Evolutionary conservation across 1,284 basidiomycete genomes (phyloP).

Genomic region (Cryptococcus amylolentus): DNA sequence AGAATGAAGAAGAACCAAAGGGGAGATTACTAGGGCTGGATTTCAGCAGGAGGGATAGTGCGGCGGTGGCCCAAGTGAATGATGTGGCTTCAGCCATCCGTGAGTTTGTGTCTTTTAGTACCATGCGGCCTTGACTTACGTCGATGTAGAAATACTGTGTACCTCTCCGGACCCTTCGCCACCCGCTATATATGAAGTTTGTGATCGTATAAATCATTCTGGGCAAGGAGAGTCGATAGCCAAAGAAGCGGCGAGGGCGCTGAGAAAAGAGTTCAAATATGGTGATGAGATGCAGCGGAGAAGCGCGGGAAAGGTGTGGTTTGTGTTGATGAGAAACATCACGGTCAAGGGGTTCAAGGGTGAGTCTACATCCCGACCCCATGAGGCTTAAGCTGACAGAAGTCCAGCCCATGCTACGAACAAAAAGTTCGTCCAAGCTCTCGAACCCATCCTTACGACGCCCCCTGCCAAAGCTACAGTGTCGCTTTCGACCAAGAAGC

Average conservation of each 20-base stretch:
- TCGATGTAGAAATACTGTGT: conserved; percentile 30
- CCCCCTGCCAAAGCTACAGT: conserved; percentile 26
- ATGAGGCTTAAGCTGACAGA: conserved; percentile 3
- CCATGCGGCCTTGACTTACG: not conserved
- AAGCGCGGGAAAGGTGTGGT: conserved; percentile 45
- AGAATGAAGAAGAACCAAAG: conserved; percentile 14
- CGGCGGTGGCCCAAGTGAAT: conserved; percentile 12
- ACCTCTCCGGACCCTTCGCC: conserved; percentile 31
- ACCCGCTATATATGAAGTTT: conserved; percentile 38
- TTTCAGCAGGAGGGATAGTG: conserved; percentile 3
- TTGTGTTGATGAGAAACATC: conserved; percentile 43
- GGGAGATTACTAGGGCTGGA: conserved; percentile 21
- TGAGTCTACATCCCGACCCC: conserved; percentile 17
- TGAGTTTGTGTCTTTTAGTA: conserved; percentile 18
- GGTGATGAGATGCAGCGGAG: conserved; percentile 38
- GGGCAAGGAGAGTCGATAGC: conserved; percentile 33
- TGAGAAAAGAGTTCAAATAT: conserved; percentile 47
- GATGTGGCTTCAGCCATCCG: conserved; percentile 38
- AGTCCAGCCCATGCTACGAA: conserved; percentile 34
- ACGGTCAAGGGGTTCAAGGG: conserved; percentile 33
- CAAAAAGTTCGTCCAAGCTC: conserved; percentile 38
- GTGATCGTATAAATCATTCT: conserved; percentile 45
- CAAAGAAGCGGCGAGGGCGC: conserved; percentile 44
- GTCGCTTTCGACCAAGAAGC: conserved; percentile 21
- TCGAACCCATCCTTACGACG: conserved; percentile 36